A percentile compares a stretch with the other conserved stretches of the same genome.
phyloP scores from a whole-genome alignment of 495 filamentous ascomycete genomes.

The Aspergillus hancockii region DNA sequence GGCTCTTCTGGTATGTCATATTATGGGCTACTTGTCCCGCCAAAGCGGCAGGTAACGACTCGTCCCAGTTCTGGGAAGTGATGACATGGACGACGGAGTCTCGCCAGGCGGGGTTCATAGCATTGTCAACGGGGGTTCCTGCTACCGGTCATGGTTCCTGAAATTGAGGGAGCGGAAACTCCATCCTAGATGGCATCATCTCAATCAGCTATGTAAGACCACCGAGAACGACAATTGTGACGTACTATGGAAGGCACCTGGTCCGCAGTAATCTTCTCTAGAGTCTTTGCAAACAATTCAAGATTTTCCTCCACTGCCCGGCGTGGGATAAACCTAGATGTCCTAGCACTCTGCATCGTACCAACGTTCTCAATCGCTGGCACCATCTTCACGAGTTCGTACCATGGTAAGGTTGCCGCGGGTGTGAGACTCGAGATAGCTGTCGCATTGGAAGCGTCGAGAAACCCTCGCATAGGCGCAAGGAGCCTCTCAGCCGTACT shows the following conservation, averaged over 20 bases:
- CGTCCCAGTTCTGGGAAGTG: slow-evolving; percentile 6
- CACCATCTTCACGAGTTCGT: neutral
- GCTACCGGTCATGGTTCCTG: slow-evolving; percentile 16
- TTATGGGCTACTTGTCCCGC: neutral
- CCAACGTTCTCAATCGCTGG: neutral
- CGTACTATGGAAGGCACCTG: neutral
- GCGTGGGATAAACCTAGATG: slow-evolving; percentile 5
- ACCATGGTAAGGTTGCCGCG: neutral
- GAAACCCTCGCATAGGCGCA: too few species aligned
- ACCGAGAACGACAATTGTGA: neutral
- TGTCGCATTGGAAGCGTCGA: too few species aligned
- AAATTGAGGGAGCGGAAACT: slow-evolving; percentile 12
- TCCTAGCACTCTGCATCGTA: neutral
- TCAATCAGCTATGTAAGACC: neutral
- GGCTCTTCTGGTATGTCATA: slow-evolving; percentile 9
- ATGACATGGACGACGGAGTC: slow-evolving; percentile 15
- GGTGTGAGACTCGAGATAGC: neutral
- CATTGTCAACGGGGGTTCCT: slow-evolving; percentile 7
- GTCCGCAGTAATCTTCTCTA: slow-evolving; percentile 2
- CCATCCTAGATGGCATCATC: neutral
- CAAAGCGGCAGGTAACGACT: neutral
- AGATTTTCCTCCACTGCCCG: neutral
- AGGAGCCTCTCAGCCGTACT: too few species aligned
- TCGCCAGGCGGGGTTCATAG: slow-evolving; percentile 19
- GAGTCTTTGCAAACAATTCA: neutral